Percentiles rank a stretch among this genome's conserved stretches.
Evolutionary conservation across 345 rosid species (phyloP).

Genomic region (Citrus trifoliata): DNA sequence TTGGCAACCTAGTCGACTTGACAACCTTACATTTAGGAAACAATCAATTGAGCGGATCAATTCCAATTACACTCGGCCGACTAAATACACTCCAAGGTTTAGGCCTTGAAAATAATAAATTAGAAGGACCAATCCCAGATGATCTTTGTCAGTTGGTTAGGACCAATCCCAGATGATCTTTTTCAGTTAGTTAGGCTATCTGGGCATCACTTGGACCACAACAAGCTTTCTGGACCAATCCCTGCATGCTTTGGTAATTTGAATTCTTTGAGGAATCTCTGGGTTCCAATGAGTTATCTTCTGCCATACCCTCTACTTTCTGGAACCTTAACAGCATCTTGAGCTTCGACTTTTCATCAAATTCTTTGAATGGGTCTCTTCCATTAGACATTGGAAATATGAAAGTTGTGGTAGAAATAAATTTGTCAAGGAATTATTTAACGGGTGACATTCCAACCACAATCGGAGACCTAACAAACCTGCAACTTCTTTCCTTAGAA

Average conservation of each 20-base stretch:
- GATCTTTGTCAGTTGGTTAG: not conserved
- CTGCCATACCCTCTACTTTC: not conserved
- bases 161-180: not conserved
- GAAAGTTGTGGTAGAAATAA: not conserved
- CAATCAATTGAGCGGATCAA: slow-evolving; percentile 10
- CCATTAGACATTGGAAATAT: not conserved
- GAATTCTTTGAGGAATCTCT: not conserved
- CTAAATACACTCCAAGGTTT: slow-evolving; percentile 5
- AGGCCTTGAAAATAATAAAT: not conserved
- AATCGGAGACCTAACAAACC: not conserved
- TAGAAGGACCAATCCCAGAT: slow-evolving; percentile 12
- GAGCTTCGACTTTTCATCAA: slow-evolving; percentile 11
- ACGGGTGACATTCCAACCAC: not conserved
- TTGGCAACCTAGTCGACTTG: slow-evolving; percentile 9
- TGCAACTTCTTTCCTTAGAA: not conserved
- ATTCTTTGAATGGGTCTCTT: not conserved
- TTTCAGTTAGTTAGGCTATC: not conserved
- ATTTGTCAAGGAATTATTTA: slow-evolving; percentile 16
- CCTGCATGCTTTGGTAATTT: slow-evolving; percentile 12
- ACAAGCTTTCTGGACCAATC: slow-evolving; percentile 2
- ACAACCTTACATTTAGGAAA: not conserved
- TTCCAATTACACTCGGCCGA: slow-evolving; percentile 10
- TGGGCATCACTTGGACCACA: not conserved
- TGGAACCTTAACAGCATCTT: slow-evolving; percentile 3
- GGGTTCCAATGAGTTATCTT: not conserved